Conservation (phyloP, 2,329 filamentous ascomycete genomes). For the Paramyrothecium sp. region DNA sequence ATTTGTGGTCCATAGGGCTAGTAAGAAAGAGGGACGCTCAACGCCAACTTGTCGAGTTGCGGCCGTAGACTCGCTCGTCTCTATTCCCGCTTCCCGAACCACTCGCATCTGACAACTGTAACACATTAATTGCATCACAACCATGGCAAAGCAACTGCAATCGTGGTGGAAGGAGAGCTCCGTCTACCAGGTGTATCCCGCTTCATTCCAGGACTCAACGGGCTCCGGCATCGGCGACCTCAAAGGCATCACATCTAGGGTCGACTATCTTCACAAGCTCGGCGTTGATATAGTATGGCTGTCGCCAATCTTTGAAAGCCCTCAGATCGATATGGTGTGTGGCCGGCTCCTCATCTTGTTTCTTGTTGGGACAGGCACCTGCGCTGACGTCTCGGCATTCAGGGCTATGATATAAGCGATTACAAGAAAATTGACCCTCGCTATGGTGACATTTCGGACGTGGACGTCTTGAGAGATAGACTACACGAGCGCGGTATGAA, state of each 20-base stretch:
- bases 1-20: background rate
- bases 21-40: background rate
- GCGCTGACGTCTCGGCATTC: background rate
- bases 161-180: conserved; percentile 61
- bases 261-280: conserved; percentile 53
- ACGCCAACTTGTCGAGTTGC: background rate
- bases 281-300: conserved; percentile 61
- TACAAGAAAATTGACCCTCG: conserved; percentile 64
- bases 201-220: conserved; percentile 60
- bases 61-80: no score
- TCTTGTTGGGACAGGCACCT: background rate
- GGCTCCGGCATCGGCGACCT: conserved; percentile 55
- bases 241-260: conserved; percentile 54
- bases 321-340: conserved; percentile 61
- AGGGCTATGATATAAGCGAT: conserved; percentile 69
- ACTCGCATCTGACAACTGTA: no score
- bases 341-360: background rate
- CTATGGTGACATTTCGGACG: conserved; percentile 67
- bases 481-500: conserved; percentile 65
- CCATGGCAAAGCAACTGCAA: conserved; percentile 24
- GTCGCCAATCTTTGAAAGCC: conserved; percentile 46
- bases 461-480: conserved; percentile 60
- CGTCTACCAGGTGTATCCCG: conserved; percentile 62
- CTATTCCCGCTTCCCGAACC: no score
- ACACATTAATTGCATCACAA: background rate